Evolutionary conservation across 257 asterid species (phyloP).

Genomic region (Cynanchum wilfordii): DNA sequence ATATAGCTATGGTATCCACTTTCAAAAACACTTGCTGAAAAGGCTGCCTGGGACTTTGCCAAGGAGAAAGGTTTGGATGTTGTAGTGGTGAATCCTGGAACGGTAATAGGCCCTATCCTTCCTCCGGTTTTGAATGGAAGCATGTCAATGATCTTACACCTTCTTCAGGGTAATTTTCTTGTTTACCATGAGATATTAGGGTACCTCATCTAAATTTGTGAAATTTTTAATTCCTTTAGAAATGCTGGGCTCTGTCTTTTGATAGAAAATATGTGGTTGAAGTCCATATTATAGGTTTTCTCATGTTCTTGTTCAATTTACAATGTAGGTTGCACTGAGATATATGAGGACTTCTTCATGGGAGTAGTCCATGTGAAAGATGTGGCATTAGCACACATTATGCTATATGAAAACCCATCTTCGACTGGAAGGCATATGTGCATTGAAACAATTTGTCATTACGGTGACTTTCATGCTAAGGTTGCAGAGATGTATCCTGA

Average conservation of each 20-base stretch:
- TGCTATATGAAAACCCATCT: constrained; percentile 61
- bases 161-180: constrained; percentile 64
- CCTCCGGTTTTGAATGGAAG: constrained; percentile 72
- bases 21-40: constrained; percentile 79
- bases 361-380: constrained; percentile 84
- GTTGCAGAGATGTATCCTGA: constrained; percentile 72
- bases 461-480: constrained; percentile 73
- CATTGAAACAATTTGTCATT: constrained; percentile 67
- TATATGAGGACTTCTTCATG: constrained; percentile 48
- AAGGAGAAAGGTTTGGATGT: constrained; percentile 64
- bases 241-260: not conserved
- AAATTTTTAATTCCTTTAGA: not conserved
- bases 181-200: not conserved
- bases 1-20: constrained; percentile 81
- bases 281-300: constrained; percentile 16
- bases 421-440: constrained; percentile 81
- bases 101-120: constrained; percentile 73
- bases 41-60: constrained; percentile 93
- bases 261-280: not conserved
- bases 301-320: constrained; percentile 17
- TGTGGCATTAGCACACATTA: constrained; percentile 75
- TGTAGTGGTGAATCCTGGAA: constrained; percentile 86
- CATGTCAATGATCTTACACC: constrained; percentile 69
- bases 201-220: not conserved
- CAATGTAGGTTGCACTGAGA: constrained; percentile 43